Conservation (phyloP, 306 rosid species). For the Castanospermum australe region DNA sequence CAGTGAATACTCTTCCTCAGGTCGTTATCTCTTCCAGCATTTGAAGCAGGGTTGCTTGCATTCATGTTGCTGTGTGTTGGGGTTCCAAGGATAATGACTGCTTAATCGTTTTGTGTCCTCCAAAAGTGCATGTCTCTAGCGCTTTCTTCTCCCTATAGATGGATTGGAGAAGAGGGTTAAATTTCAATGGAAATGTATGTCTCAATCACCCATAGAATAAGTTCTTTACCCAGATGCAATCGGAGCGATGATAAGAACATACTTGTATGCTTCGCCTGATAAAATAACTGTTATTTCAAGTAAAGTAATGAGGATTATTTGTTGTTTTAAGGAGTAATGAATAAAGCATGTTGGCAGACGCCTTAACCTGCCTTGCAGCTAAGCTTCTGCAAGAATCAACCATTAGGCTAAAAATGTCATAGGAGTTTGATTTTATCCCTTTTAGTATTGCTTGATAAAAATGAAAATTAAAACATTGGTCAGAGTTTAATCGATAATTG, state of each 20-base stretch:
- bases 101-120: neutral
- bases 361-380: neutral
- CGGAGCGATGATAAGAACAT: neutral
- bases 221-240: neutral
- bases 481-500: too few species aligned
- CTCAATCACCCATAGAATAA: neutral
- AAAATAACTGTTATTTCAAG: neutral
- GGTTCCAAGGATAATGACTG: neutral
- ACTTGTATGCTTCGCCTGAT: neutral
- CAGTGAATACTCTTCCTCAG: too few species aligned
- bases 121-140: neutral
- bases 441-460: too few species aligned
- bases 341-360: neutral
- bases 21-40: conserved; percentile 33
- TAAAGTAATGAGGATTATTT: neutral
- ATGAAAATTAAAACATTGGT: too few species aligned
- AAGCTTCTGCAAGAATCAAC: too few species aligned
- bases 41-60: neutral
- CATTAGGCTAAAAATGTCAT: too few species aligned
- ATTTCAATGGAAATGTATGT: neutral
- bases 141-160: neutral
- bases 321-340: neutral
- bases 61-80: neutral
- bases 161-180: neutral
- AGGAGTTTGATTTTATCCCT: too few species aligned